Conservation (phyloP, 2,329 filamentous ascomycete species). For the Macroventuria anomochaeta region DNA sequence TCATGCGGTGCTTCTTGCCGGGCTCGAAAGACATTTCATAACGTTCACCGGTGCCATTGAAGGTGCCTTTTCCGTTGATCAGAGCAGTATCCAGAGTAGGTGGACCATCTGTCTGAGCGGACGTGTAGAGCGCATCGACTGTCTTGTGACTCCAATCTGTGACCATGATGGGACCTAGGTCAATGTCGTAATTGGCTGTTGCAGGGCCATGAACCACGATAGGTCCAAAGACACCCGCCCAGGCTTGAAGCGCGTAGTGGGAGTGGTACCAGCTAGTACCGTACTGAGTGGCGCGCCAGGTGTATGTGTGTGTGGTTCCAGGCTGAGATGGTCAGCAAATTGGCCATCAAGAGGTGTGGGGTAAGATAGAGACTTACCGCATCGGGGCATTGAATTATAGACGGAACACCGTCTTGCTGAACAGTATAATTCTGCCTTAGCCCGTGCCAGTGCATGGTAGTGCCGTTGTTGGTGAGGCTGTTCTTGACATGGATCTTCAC, state of each 20-base stretch:
- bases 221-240: constrained; percentile 38
- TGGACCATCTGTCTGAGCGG: constrained; percentile 22
- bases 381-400: constrained; percentile 67
- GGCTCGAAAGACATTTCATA: constrained; percentile 30
- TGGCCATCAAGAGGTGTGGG: no score
- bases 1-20: constrained; percentile 47
- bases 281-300: constrained; percentile 61
- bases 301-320: constrained; percentile 39
- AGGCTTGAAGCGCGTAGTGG: constrained; percentile 62
- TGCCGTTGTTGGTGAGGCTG: constrained; percentile 51
- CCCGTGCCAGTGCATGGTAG: constrained; percentile 59
- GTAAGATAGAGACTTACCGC: no score
- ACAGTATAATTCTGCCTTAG: constrained; percentile 59
- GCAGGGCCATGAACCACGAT: constrained; percentile 51
- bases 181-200: constrained; percentile 46
- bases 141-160: constrained; percentile 49
- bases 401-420: constrained; percentile 80
- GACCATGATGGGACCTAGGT: constrained; percentile 41
- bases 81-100: constrained; percentile 24
- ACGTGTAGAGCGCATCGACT: constrained; percentile 37
- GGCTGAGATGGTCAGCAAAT: no score
- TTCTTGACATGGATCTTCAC: constrained; percentile 49
- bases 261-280: constrained; percentile 67
- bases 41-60: constrained; percentile 26
- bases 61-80: constrained; percentile 31